These are phyloP conservation scores for Dimargaris xerosporica DNA, from an alignment of 192 early-diverging fungal species.

Conservation along the genomic window DNA sequence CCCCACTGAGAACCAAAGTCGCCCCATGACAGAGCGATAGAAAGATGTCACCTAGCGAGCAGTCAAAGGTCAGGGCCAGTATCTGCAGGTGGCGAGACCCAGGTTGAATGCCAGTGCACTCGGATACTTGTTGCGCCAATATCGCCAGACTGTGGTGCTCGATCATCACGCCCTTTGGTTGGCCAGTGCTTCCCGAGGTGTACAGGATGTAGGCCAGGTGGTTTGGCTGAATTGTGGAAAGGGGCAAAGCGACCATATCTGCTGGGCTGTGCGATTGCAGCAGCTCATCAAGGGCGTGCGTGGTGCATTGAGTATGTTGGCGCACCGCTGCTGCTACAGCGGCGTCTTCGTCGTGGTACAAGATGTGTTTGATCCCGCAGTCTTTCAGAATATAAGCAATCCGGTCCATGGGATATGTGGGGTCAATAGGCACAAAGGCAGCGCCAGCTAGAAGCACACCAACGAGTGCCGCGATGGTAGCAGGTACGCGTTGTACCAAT, in stretches of 20 bases:
- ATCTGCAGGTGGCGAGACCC: neutral
- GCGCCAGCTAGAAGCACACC: neutral
- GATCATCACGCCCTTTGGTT: neutral
- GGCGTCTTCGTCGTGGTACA: neutral
- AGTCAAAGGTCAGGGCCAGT: slow-evolving; percentile 1
- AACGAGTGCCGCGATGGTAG: neutral
- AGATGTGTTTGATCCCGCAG: neutral
- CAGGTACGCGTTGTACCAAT: neutral
- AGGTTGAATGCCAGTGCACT: neutral
- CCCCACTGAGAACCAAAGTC: neutral
- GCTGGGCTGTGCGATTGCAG: neutral
- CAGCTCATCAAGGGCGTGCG: neutral
- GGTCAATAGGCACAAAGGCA: neutral
- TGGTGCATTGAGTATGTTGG: no score
- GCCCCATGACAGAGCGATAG: neutral
- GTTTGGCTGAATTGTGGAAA: neutral
- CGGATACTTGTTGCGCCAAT: neutral
- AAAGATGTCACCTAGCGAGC: neutral
- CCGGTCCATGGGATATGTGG: neutral
- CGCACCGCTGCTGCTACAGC: neutral
- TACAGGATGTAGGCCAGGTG: slow-evolving; percentile 4
- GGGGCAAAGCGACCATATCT: neutral
- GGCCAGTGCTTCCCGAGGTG: slow-evolving; percentile 7
- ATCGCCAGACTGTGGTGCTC: neutral
- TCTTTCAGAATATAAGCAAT: neutral